Evolutionary conservation across 2,329 filamentous ascomycete genomes (phyloP).

Genomic region (Amauroascus niger): DNA sequence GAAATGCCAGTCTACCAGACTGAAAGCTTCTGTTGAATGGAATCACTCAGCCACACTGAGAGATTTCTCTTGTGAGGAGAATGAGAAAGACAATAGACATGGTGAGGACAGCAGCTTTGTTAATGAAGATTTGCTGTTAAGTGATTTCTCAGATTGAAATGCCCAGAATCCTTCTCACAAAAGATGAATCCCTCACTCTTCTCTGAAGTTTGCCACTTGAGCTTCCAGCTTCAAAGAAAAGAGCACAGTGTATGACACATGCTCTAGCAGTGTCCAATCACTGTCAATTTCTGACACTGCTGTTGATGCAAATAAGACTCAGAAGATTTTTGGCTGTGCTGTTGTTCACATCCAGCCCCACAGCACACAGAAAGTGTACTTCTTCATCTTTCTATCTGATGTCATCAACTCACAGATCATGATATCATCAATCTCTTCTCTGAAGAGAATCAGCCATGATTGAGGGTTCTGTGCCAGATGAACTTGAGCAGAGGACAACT

Average conservation of each 20-base stretch:
- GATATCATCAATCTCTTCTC: not conserved
- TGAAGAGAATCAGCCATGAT: not conserved
- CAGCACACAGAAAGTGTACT: not conserved
- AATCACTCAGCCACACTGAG: not conserved
- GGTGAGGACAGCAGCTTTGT: not conserved
- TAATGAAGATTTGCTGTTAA: not conserved
- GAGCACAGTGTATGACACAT: not conserved
- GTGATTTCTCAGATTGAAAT: not conserved
- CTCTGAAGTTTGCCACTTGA: not conserved
- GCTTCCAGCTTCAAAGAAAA: not conserved
- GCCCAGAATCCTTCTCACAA: not conserved
- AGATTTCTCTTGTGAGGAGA: not conserved
- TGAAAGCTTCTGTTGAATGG: not conserved
- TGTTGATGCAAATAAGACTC: not conserved
- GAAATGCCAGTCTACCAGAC: not conserved
- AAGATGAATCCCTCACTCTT: not conserved
- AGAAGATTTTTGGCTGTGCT: not conserved
- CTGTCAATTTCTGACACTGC: not conserved
- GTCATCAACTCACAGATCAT: not conserved
- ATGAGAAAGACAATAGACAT: not conserved
- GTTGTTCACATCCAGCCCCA: not conserved
- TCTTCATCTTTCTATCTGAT: not conserved
- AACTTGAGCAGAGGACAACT: not conserved
- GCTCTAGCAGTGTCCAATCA: not conserved
- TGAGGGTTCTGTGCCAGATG: not conserved